Percentiles rank a stretch among this genome's conserved stretches.
These are phyloP conservation scores for Naganishia kalamii DNA, from an alignment of 768 basidiomycete genomes.

Conservation along the genomic window DNA sequence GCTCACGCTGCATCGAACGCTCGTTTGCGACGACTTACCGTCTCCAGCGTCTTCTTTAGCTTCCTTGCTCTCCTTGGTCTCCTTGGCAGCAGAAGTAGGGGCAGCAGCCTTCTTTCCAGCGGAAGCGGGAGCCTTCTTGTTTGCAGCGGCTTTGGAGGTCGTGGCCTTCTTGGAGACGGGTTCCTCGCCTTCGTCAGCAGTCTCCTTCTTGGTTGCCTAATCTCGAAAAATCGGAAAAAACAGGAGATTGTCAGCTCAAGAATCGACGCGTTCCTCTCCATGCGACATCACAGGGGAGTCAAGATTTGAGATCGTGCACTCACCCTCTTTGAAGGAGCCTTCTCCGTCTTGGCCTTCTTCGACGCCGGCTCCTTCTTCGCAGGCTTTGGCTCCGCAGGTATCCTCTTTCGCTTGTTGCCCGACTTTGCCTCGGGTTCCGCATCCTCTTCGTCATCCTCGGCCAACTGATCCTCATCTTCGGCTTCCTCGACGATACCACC, in stretches of 20 bases:
- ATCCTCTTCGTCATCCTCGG: conserved; percentile 18
- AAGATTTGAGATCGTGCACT: neutral
- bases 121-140: conserved; percentile 12
- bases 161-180: conserved; percentile 21
- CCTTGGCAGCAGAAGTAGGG: conserved; percentile 10
- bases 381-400: conserved; percentile 12
- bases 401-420: conserved; percentile 29
- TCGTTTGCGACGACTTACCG: neutral
- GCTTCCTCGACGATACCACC: conserved; percentile 49
- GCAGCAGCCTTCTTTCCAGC: conserved; percentile 12
- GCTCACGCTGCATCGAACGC: too few species aligned
- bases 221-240: neutral
- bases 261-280: neutral
- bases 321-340: conserved; percentile 22
- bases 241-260: neutral
- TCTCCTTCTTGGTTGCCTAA: conserved; percentile 12
- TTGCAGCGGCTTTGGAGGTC: conserved; percentile 3
- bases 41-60: conserved; percentile 2
- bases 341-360: conserved; percentile 21
- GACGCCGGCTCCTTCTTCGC: conserved; percentile 13
- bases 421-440: conserved; percentile 23
- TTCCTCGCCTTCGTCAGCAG: neutral
- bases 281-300: neutral
- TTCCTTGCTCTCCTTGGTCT: conserved; percentile 23
- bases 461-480: conserved; percentile 27